A percentile compares a stretch with the other conserved stretches of the same genome.
Conservation (phyloP, 2,329 filamentous ascomycete genomes). For the Dactylellina parvicollis region DNA sequence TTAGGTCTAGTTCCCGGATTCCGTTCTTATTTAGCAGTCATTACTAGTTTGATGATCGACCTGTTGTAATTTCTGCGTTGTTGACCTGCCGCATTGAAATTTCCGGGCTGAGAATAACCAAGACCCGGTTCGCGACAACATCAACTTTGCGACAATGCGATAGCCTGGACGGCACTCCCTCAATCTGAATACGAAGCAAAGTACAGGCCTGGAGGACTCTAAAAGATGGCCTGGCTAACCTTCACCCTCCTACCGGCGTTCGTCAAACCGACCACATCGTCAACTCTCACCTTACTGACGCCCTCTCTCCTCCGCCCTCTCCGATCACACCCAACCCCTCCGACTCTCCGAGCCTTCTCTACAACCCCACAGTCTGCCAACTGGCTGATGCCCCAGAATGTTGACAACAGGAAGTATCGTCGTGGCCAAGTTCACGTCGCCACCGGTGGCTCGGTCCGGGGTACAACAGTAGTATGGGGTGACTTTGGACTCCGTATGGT, state of each 20-base stretch:
- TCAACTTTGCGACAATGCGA: conserved; percentile 49
- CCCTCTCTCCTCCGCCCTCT: conserved; percentile 34
- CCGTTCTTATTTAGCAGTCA: too few relatives aligned
- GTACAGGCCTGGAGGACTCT: conserved; percentile 14
- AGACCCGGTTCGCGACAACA: conserved; percentile 19
- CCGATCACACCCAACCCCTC: conserved; percentile 14
- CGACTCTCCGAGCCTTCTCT: conserved; percentile 46
- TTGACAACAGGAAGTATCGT: conserved; percentile 33
- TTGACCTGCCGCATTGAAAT: conserved; percentile 29
- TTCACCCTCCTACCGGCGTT: conserved; percentile 44
- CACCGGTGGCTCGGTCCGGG: conserved; percentile 88
- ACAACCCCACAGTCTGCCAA: conserved; percentile 38
- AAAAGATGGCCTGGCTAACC: conserved; percentile 45
- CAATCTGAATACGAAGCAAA: neutral
- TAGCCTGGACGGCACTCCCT: conserved; percentile 17
- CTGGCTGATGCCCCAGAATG: conserved; percentile 50
- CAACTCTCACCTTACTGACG: conserved; percentile 28
- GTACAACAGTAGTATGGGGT: conserved; percentile 95
- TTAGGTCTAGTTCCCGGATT: too few relatives aligned
- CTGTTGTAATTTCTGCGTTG: conserved; percentile 48
- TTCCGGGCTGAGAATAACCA: conserved; percentile 1
- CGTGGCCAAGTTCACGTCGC: conserved; percentile 80
- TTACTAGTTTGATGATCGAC: neutral
- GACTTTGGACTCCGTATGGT: conserved; percentile 94
- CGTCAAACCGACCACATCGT: conserved; percentile 33